Conservation (phyloP, 148 eudicot species). For the Rhododendron ferrugineum region DNA sequence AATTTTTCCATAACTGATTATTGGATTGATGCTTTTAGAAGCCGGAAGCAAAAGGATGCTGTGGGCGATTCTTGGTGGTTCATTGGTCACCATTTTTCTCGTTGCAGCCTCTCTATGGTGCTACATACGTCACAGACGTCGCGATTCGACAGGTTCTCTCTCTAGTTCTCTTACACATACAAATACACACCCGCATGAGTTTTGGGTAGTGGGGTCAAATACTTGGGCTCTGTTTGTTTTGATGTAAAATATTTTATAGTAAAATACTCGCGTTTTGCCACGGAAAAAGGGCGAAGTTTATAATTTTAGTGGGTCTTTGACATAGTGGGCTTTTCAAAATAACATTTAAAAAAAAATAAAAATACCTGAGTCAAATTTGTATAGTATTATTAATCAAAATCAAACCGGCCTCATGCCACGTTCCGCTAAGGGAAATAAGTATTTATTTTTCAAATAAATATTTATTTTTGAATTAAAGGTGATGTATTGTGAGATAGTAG, state of each 20-base stretch:
- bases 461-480: too few species aligned
- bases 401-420: not conserved
- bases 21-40: not conserved
- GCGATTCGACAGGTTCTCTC: not conserved
- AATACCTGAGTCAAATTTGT: not conserved
- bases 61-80: not conserved
- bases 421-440: too few species aligned
- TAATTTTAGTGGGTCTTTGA: not conserved
- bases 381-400: not conserved
- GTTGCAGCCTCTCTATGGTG: not conserved
- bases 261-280: not conserved
- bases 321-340: not conserved
- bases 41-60: not conserved
- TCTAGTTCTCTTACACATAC: not conserved
- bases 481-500: too few species aligned
- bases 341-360: too few species aligned
- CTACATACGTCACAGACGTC: not conserved
- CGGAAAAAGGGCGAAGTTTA: not conserved
- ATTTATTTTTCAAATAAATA: too few species aligned
- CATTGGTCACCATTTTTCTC: not conserved
- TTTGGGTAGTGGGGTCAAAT: not conserved
- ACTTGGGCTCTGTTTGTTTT: not conserved
- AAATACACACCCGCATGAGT: not conserved
- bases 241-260: too few species aligned
- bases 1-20: not conserved